These are phyloP conservation scores for Chlorella vulgaris DNA, from an alignment of 139 green algal species.

Conservation along the genomic window DNA sequence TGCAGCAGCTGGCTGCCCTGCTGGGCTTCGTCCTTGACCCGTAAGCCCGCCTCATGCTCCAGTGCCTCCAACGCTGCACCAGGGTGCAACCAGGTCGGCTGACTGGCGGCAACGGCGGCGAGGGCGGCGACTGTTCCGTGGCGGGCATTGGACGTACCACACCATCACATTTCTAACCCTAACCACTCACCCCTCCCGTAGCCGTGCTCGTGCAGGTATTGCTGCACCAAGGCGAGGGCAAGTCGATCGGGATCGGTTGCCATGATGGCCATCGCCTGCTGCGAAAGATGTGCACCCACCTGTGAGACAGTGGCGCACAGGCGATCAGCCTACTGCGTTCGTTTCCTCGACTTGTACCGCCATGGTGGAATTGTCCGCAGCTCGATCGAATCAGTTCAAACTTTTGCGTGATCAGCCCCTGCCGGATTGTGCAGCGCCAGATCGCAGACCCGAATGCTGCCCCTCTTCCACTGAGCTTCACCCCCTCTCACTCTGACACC, in stretches of 20 bases:
- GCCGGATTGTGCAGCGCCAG: too few relatives aligned
- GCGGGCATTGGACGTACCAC: too few relatives aligned
- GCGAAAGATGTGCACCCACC: neutral
- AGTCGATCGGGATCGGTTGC: conserved; percentile 46
- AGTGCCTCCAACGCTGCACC: conserved; percentile 56
- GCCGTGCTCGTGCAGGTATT: conserved; percentile 57
- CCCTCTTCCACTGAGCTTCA: too few relatives aligned
- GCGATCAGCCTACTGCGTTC: too few relatives aligned
- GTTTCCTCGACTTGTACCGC: too few relatives aligned
- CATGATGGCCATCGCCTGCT: neutral
- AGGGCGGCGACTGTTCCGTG: neutral
- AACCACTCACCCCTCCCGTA: conserved; percentile 35
- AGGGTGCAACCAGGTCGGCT: too few relatives aligned
- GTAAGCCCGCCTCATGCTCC: conserved; percentile 48
- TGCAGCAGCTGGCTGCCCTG: conserved; percentile 59
- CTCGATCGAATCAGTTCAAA: too few relatives aligned
- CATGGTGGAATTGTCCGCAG: too few relatives aligned
- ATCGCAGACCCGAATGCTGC: too few relatives aligned
- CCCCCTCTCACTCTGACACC: neutral
- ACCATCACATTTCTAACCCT: neutral
- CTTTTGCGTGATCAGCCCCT: too few relatives aligned
- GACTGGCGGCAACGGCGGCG: too few relatives aligned
- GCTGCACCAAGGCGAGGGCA: conserved; percentile 53
- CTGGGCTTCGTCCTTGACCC: conserved; percentile 48
- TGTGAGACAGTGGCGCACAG: too few relatives aligned